These are phyloP conservation scores for Dichotomocladium elegans DNA, from an alignment of 371 early-diverging fungal species.

Conservation along the genomic window DNA sequence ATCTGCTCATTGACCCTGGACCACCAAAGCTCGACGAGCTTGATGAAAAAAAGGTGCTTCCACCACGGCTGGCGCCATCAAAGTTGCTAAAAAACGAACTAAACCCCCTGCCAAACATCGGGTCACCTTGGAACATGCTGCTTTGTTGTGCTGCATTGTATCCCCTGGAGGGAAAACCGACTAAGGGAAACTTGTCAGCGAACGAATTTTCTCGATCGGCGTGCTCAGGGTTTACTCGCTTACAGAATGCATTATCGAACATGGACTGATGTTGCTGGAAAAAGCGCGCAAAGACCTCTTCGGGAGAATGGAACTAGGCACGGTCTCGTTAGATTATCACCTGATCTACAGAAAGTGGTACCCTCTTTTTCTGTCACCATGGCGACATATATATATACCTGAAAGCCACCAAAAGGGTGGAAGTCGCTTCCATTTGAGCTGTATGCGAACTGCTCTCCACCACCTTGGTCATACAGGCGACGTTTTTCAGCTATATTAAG, in stretches of 20 bases:
- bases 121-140: too few relatives aligned
- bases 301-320: constrained; percentile 44
- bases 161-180: too few relatives aligned
- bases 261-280: constrained; percentile 17
- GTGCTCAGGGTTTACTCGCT: background rate
- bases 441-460: background rate
- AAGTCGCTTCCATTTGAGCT: background rate
- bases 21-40: background rate
- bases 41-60: too few relatives aligned
- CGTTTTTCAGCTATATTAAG: constrained; percentile 33
- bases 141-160: too few relatives aligned
- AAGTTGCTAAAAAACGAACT: background rate
- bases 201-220: background rate
- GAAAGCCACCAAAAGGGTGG: constrained; percentile 31
- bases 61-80: background rate
- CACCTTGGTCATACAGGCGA: constrained; percentile 25
- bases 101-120: background rate
- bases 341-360: background rate
- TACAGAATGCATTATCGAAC: constrained; percentile 3
- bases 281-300: constrained; percentile 46
- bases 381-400: constrained; percentile 9
- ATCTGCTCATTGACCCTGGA: background rate
- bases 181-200: background rate
- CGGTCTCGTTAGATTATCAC: background rate
- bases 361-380: background rate